phyloP scores from a whole-genome alignment of 169 alveolate species.

The Theileria parva region DNA sequence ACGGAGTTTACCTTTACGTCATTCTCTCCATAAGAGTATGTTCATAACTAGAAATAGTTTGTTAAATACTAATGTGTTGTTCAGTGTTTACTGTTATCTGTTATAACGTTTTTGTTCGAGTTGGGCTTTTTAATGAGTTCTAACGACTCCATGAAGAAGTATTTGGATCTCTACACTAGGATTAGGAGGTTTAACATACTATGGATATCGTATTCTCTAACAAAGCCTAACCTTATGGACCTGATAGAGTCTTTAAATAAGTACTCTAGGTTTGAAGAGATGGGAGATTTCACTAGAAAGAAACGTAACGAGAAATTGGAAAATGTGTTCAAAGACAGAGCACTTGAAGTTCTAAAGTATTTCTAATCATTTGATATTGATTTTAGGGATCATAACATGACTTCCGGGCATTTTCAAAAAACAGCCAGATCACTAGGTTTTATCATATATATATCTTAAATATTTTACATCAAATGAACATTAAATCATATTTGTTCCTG shows the following conservation, averaged over 20 bases:
- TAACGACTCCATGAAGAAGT: constrained; percentile 58
- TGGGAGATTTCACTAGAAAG: background rate
- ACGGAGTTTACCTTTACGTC: constrained; percentile 52
- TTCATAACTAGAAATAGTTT: background rate
- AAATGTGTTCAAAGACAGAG: constrained; percentile 2
- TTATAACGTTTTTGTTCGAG: constrained; percentile 55
- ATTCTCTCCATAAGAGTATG: constrained; percentile 48
- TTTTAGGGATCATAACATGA: constrained; percentile 12
- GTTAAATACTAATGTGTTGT: background rate
- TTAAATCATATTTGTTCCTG: background rate
- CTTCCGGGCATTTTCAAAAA: constrained; percentile 20
- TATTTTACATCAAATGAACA: background rate
- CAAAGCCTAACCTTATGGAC: constrained; percentile 42
- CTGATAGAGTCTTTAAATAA: constrained; percentile 15
- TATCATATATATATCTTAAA: too few species aligned
- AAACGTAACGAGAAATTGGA: background rate
- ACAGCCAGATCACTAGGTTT: constrained; percentile 23
- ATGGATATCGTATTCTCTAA: constrained; percentile 51
- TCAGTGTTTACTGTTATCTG: constrained; percentile 44
- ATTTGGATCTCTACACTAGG: constrained; percentile 45
- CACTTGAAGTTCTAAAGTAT: constrained; percentile 10
- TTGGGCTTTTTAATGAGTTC: constrained; percentile 53
- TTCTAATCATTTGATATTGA: background rate
- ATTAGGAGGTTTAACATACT: constrained; percentile 57
- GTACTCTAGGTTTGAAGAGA: constrained; percentile 9